phyloP scores from a whole-genome alignment of 176 grass and related monocot species.

The Eragrostis nindensis region DNA sequence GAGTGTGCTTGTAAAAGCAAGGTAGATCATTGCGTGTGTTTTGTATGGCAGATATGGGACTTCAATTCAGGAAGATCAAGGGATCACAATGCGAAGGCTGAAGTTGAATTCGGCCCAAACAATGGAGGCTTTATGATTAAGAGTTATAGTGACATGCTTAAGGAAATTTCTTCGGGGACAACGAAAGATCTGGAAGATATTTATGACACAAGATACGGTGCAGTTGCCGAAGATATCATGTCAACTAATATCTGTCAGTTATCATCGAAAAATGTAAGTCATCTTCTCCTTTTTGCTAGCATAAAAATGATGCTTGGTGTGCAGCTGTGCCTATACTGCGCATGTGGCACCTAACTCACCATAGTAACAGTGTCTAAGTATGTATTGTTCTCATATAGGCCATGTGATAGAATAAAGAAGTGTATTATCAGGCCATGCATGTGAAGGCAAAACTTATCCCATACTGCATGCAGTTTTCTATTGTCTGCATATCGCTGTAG shows the following conservation, averaged over 20 bases:
- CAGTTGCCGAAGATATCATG: slow-evolving; percentile 67
- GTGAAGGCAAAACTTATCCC: slow-evolving; percentile 35
- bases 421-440: slow-evolving; percentile 8
- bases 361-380: neutral
- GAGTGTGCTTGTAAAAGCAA: neutral
- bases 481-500: neutral
- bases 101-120: slow-evolving; percentile 55
- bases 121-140: slow-evolving; percentile 67
- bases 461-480: neutral
- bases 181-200: slow-evolving; percentile 69
- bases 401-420: slow-evolving; percentile 16
- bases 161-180: slow-evolving; percentile 66
- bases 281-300: neutral
- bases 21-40: slow-evolving; percentile 33
- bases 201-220: slow-evolving; percentile 61
- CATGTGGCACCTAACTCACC: neutral
- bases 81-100: slow-evolving; percentile 66
- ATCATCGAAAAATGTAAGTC: slow-evolving; percentile 59
- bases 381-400: slow-evolving; percentile 13
- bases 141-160: slow-evolving; percentile 72
- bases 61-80: slow-evolving; percentile 74
- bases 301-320: neutral
- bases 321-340: neutral
- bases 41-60: slow-evolving; percentile 69
- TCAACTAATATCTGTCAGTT: slow-evolving; percentile 55